Conservation (phyloP, 805 yeast species). For the Starmerella khaoyaiensis region DNA sequence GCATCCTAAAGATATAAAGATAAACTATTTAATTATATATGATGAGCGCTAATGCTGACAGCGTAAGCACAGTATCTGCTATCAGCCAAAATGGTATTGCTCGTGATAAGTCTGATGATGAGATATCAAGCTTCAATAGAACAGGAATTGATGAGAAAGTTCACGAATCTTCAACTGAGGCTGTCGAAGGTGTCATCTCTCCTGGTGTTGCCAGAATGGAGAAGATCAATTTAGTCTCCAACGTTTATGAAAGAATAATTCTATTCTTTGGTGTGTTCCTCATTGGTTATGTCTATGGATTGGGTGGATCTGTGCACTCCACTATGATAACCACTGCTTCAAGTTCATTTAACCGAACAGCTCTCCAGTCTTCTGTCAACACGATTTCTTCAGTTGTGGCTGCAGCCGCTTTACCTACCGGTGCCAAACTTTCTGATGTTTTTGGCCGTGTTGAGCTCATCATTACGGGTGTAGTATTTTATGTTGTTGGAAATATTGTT, state of each 20-base stretch:
- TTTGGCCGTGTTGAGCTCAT: conserved; percentile 50
- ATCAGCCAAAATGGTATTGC: not conserved
- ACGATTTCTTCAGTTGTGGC: conserved; percentile 45
- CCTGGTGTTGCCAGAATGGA: conserved; percentile 46
- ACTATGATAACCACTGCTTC: conserved; percentile 45
- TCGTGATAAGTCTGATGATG: not conserved
- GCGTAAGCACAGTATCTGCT: not conserved
- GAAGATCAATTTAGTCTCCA: conserved; percentile 39
- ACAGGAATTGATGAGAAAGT: not conserved
- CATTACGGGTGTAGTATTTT: conserved; percentile 39
- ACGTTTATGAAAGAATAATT: conserved; percentile 29
- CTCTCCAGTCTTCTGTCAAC: conserved; percentile 46
- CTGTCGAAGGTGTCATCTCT: conserved; percentile 12
- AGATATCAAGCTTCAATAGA: not conserved
- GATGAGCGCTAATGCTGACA: too few relatives aligned
- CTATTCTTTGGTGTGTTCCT: conserved; percentile 40
- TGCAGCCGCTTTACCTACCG: conserved; percentile 53
- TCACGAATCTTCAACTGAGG: not conserved
- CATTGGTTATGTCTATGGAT: conserved; percentile 45
- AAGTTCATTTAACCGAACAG: conserved; percentile 39
- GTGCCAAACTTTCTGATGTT: conserved; percentile 52
- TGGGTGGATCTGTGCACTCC: conserved; percentile 46
- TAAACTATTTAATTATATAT: too few relatives aligned
- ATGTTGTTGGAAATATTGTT: conserved; percentile 50
- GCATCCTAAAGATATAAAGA: too few relatives aligned